Evolutionary conservation across 1,284 basidiomycete genomes (phyloP).

Genomic region (Salmacisia buchloeana): DNA sequence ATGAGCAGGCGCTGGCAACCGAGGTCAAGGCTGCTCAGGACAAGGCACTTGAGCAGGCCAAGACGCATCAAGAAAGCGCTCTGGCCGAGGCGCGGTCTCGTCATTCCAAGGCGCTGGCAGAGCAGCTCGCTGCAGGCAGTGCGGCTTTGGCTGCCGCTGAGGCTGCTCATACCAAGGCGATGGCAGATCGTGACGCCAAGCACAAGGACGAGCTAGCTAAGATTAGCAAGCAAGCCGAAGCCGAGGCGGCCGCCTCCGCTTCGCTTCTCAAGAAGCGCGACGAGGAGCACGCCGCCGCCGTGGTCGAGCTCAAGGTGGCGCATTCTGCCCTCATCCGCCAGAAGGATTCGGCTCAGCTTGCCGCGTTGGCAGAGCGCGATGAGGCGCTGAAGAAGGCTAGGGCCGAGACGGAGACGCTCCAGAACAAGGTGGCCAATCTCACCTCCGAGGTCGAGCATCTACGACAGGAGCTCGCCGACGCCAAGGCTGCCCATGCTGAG

Average conservation of each 20-base stretch:
- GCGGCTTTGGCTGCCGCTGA: constrained; percentile 25
- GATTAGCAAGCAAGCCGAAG: not conserved
- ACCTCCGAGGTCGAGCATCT: constrained; percentile 23
- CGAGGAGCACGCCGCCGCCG: constrained; percentile 2
- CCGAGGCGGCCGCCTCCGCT: not conserved
- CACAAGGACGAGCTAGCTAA: constrained; percentile 3
- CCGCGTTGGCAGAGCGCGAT: not conserved
- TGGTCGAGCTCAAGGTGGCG: not conserved
- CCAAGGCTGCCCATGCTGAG: constrained; percentile 9
- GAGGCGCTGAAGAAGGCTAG: constrained; percentile 3
- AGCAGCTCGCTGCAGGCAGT: constrained; percentile 27
- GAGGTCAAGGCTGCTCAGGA: constrained; percentile 23
- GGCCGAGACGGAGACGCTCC: not conserved
- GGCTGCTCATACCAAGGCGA: constrained; percentile 15
- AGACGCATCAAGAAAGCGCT: not conserved
- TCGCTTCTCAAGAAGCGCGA: not conserved
- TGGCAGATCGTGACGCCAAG: not conserved
- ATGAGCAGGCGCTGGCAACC: constrained; percentile 13
- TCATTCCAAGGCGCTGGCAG: constrained; percentile 33
- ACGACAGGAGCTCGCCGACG: constrained; percentile 9
- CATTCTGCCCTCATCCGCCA: not conserved
- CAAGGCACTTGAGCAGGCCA: constrained; percentile 30
- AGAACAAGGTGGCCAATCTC: constrained; percentile 17
- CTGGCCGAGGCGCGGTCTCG: constrained; percentile 35
- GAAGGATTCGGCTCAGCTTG: constrained; percentile 1